Base-by-base conservation (phyloP, 768 basidiomycete species). In the Leccinum uliginosum region DNA sequence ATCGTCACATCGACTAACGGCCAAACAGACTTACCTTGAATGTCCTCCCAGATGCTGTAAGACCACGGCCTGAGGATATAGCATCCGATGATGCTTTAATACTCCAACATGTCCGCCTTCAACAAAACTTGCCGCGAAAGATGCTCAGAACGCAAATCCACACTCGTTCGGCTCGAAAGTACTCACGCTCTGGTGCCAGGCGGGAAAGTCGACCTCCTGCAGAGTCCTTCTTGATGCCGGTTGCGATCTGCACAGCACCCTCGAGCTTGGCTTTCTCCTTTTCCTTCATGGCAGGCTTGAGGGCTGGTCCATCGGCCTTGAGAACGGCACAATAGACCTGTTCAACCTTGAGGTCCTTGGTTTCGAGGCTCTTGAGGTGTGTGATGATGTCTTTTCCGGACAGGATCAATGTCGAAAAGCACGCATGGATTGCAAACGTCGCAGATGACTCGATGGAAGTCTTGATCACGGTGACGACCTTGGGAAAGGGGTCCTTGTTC, bases 41-140 rank as follows among this genome's bases (percentile, higher is more conserved):
- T 98, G 57, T 82, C 81, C 71, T 98, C 93, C 97, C 97, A 99
- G 67, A 99, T 93, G 62, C 86, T 86, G 74, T 91, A 98, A 1
- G 93, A 95, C 92, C 93, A 95, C 1, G 97, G 97, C 69, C 91
- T 93, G 57, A 99, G 86, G 71, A 98, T 97, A 75, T 99, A 99
- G 71, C 97, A 99, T 17, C 97, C 97, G 60, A 91, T 94, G 71
- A 99, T 93, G 72, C 85, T 95, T 78, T 99, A 98, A 74, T 98
- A 99, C 67, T 99, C 97, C 52, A 99, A 74, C 97, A 99, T 99
- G 62, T 99, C 95, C 6, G 94, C 89, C 78, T 98, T 98, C 74
- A 98, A 77, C 59, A 99, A 78, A n/a, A 97, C 94, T 93, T 96
- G 57, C 21, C 23, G 68, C 65, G 70, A 49, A 12, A 44, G n/a